Evolutionary conservation across 805 yeast genomes (phyloP), one percentile per base, ranked within the genome.

Genomic region (Myxozyma geophila): DNA sequence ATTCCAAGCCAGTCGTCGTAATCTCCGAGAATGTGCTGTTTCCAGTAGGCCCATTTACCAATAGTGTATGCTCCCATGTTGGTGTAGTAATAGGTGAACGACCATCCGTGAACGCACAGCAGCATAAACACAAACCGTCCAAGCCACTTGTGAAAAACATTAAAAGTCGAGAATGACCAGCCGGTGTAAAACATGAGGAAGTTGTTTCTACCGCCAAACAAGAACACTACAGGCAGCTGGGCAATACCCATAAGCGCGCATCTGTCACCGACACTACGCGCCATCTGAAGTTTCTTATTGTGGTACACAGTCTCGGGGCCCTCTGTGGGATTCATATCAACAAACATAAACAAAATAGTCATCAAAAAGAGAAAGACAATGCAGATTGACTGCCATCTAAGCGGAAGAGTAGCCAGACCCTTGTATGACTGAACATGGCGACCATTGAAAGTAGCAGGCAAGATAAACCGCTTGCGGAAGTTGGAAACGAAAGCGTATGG

Each of bases 161-260:
- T 79, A 76, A 89, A 88, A 1, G 87, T 80, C 13, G 85, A 76
- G 68, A 83, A 86, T 0, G 85, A 74, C 79, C 89, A 80, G 1
- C 92, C 90, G 0, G 92, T 82, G 5, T 87, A 59, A 72, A 76
- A 77, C 66, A 83, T 81, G 71, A 89, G 78, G 21, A 90, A 84
- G 71, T 88, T 89, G 74, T 89, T 90, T 70, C 95, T 79, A 37
- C 88, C 87, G 5, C 90, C 90, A 74, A 89, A 87, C 60, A 88
- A 75, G 64, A 84, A 82, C 17, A 85, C 73, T 7, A 82, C 72
- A 0, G 95, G 93, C 62, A 86, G 23, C 46, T 59, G 62, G 39
- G 52, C 53, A 37, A 67, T 55, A 0, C 69, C 59, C n/a, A 73
- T 21, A 43, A 67, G 54, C 0, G 74, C 78, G 1, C 79, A 39